A percentile compares a stretch with the other conserved stretches of the same genome.
Conservation (phyloP, 2,329 filamentous ascomycete genomes). For the Xylaria arbuscula region DNA sequence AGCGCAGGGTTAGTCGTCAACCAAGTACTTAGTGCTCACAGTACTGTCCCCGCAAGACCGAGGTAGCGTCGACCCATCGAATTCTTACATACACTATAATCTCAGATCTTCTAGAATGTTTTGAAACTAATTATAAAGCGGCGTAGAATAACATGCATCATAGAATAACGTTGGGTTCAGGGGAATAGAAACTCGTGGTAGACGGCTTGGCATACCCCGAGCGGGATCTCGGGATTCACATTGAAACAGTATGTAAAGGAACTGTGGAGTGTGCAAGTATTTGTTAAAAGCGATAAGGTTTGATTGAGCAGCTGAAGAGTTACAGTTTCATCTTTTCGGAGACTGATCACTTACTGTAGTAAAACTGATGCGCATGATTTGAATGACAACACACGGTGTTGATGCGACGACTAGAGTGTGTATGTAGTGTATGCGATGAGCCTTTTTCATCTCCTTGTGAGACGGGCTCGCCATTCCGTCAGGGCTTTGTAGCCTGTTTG, state of each 20-base stretch:
- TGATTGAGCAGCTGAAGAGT: conserved; percentile 2
- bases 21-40: not conserved
- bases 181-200: too few species aligned
- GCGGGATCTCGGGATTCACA: too few species aligned
- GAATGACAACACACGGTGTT: not conserved
- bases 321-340: conserved; percentile 1
- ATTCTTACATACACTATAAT: conserved; percentile 5
- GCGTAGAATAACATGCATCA: not conserved
- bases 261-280: too few species aligned
- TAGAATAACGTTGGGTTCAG: too few species aligned
- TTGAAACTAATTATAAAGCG: not conserved
- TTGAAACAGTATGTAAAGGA: not conserved
- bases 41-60: not conserved
- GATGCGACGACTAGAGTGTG: conserved; percentile 5
- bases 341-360: conserved; percentile 4
- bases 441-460: conserved; percentile 33
- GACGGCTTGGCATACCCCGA: conserved; percentile 7
- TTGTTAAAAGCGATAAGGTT: not conserved
- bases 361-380: conserved; percentile 1
- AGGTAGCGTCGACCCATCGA: not conserved
- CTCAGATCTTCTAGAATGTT: conserved; percentile 27
- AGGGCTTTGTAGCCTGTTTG: not conserved
- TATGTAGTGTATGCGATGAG: not conserved
- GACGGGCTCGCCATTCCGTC: conserved; percentile 24
- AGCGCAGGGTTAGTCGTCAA: not conserved